Conservation (phyloP, 306 rosid genomes). For the Cyclanthera cordifolia region DNA sequence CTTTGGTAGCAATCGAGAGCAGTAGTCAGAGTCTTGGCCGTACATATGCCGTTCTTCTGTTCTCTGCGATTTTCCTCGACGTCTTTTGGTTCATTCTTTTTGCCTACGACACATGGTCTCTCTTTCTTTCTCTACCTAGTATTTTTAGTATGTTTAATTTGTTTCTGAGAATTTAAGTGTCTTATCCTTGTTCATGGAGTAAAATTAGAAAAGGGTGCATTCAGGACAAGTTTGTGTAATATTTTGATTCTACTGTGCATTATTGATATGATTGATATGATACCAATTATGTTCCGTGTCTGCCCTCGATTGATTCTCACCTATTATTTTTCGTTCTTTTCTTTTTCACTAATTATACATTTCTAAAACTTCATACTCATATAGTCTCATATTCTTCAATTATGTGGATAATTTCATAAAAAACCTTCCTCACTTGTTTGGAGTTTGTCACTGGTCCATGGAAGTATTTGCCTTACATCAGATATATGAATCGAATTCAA, state of each 20-base stretch:
- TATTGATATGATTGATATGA: background rate
- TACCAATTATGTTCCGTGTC: background rate
- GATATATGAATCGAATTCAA: background rate
- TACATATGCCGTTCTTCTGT: constrained; percentile 79
- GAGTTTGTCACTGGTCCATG: background rate
- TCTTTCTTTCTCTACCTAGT: background rate
- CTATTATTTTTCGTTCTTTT: background rate
- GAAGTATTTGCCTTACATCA: background rate
- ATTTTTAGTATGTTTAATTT: background rate
- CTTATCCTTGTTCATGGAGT: background rate
- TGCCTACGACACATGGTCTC: constrained; percentile 56
- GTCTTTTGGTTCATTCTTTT: constrained; percentile 78
- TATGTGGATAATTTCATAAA: background rate
- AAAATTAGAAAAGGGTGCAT: background rate
- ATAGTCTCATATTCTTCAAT: background rate
- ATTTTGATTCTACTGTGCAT: background rate
- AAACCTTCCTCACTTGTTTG: background rate
- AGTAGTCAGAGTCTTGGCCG: constrained; percentile 95
- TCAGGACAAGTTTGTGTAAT: background rate
- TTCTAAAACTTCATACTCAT: background rate
- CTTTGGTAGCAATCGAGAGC: constrained; percentile 90
- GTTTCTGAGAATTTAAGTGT: background rate
- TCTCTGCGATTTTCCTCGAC: constrained; percentile 60
- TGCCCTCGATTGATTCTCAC: background rate
- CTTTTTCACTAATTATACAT: background rate